Evolutionary conservation across 306 rosid species (phyloP), one percentile per base, ranked within the genome.

Genomic region (Castanopsis chinensis): DNA sequence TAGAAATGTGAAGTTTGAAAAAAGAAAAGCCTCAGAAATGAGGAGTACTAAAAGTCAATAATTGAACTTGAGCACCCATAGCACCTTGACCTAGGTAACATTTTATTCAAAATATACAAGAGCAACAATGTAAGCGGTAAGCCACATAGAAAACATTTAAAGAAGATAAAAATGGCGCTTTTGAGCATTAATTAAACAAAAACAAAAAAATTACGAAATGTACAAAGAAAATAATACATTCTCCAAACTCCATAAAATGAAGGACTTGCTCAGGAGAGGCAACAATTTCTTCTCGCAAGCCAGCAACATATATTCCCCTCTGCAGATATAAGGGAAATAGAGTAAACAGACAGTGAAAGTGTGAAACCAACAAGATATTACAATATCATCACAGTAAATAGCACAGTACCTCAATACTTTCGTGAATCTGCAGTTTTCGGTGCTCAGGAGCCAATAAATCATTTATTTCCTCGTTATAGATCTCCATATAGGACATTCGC

Each of bases 401-500:
- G 79, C 20, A 77, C 33, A 59, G 61, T 77, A 92, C 98, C 97
- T 95, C 99, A 41, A 86, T 79, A 80, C 86, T 95, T 84, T 95
- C 99, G 58, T 95, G 99, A 85, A 95, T 95, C 89, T 92, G 99
- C 85, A 95, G 84, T 88, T 95, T 95, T 63, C 96, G 90, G 78
- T 95, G 99, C 89, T 91, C 96, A 1, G 99, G 97, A 84, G 86
- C 98, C 92, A 92, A 83, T 72, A 95, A 84, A 87, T 95, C 99
- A 80, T 95, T 95, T 72, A 95, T 91, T 78, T 95, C 99, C 83
- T 92, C 99, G 33, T 95, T 92, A 52, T 95, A 95, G 70, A 95
- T 95, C 88, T 95, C 98, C 99, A 95, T 90, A 85, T 95, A 95
- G 30, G 99, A 95, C 99, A 95, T 95, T 74, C 99, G 88, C 74